Percentiles rank a stretch among this genome's conserved stretches.
phyloP scores from a whole-genome alignment of 768 basidiomycete species.

The Hericium erinaceus region DNA sequence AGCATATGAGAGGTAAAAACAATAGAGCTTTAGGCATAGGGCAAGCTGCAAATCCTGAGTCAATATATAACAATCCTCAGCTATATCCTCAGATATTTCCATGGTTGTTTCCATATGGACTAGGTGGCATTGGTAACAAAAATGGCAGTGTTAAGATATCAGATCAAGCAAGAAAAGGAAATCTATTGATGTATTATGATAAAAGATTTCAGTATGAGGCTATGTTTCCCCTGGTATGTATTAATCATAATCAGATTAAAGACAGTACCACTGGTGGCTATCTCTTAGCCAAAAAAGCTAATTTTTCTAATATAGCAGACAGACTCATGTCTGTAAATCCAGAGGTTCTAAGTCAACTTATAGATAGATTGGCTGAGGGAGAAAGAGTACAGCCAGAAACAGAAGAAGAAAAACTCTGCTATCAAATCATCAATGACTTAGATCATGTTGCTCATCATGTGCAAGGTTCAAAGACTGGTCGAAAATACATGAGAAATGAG shows the following conservation, averaged over 20 bases:
- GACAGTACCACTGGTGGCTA: slow-evolving; percentile 6
- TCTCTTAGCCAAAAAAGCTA: slow-evolving; percentile 1
- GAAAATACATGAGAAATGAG: slow-evolving; percentile 12
- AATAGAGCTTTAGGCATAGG: slow-evolving; percentile 1
- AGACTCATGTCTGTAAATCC: slow-evolving; percentile 1
- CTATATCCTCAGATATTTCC: slow-evolving; percentile 12
- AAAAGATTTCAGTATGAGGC: slow-evolving; percentile 14
- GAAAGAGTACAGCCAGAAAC: slow-evolving; percentile 1
- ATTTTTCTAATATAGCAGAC: slow-evolving; percentile 6
- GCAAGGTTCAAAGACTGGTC: slow-evolving; percentile 6
- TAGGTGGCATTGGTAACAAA: slow-evolving; percentile 7
- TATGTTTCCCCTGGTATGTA: slow-evolving; percentile 10
- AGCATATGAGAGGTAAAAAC: slow-evolving; percentile 1
- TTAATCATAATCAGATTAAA: slow-evolving; percentile 18
- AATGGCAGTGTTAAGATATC: background rate
- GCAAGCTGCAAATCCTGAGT: background rate
- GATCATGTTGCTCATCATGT: slow-evolving; percentile 12
- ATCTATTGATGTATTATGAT: slow-evolving; percentile 14
- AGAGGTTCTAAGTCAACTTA: background rate
- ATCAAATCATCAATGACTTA: slow-evolving; percentile 5
- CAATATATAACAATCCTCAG: slow-evolving; percentile 10
- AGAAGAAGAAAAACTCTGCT: slow-evolving; percentile 4
- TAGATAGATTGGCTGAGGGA: background rate
- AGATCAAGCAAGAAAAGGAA: background rate
- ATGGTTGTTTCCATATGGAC: slow-evolving; percentile 13